These are phyloP conservation scores for Elaphomyces granulatus DNA, from an alignment of 495 filamentous ascomycete species.

Conservation along the genomic window DNA sequence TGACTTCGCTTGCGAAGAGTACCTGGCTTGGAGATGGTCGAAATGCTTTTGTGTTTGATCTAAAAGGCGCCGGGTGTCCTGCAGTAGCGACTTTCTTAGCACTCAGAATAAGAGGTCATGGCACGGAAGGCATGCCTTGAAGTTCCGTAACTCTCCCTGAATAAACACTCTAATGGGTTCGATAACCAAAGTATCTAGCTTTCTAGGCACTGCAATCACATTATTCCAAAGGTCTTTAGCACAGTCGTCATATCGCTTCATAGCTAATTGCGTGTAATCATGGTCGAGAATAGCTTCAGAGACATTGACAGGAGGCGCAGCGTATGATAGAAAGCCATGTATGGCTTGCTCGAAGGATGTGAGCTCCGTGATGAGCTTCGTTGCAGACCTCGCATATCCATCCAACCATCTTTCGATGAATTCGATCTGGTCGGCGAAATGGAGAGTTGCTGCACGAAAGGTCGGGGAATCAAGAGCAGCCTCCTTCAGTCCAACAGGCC, in stretches of 20 bases:
- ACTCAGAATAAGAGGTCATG: too few relatives aligned
- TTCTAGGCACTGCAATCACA: slow-evolving; percentile 53
- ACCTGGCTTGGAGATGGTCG: slow-evolving; percentile 65
- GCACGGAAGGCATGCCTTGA: slow-evolving; percentile 41
- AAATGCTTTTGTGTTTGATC: slow-evolving; percentile 73
- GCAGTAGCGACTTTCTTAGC: too few relatives aligned
- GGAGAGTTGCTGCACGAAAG: slow-evolving; percentile 74
- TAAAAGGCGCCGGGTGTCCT: slow-evolving; percentile 59
- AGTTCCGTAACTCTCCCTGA: slow-evolving; percentile 50
- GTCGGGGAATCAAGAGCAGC: slow-evolving; percentile 91
- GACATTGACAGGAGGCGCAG: slow-evolving; percentile 52
- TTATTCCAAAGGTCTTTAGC: slow-evolving; percentile 73
- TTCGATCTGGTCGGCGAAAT: slow-evolving; percentile 89
- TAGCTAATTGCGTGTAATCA: slow-evolving; percentile 81
- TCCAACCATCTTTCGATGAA: slow-evolving; percentile 89
- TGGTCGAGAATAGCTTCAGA: slow-evolving; percentile 78
- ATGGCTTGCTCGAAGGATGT: slow-evolving; percentile 53
- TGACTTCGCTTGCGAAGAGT: slow-evolving; percentile 70
- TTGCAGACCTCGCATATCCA: slow-evolving; percentile 61
- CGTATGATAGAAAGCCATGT: slow-evolving; percentile 55
- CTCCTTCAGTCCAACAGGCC: slow-evolving; percentile 85
- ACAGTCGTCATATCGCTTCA: slow-evolving; percentile 71
- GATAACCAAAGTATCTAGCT: slow-evolving; percentile 57
- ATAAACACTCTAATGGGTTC: slow-evolving; percentile 74
- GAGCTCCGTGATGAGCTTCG: slow-evolving; percentile 63